These are phyloP conservation scores for Solanum microdontum DNA, from an alignment of 257 asterid genomes.

Conservation along the genomic window DNA sequence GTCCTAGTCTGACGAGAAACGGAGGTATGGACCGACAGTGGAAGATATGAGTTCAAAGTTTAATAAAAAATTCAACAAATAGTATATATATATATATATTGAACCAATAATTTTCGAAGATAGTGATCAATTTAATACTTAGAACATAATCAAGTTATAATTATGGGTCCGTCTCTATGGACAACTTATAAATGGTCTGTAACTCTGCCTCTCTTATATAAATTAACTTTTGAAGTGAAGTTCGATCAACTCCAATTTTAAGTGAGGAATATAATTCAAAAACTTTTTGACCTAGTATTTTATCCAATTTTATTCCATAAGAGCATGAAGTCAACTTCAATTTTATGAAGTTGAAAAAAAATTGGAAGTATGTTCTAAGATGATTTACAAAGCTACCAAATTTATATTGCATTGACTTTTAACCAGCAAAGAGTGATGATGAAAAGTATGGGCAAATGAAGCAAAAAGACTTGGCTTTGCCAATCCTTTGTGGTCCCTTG, in stretches of 20 bases:
- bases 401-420: background rate
- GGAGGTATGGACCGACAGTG: background rate
- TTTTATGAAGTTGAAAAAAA: background rate
- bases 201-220: background rate
- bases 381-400: background rate
- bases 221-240: background rate
- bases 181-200: background rate
- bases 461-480: background rate
- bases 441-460: background rate
- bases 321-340: background rate
- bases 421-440: background rate
- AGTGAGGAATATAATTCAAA: background rate
- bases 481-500: slow-evolving; percentile 24
- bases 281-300: background rate
- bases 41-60: background rate
- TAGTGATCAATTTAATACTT: background rate
- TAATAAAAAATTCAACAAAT: background rate
- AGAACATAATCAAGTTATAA: background rate
- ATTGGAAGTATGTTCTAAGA: background rate
- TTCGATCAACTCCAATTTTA: background rate
- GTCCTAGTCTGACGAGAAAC: background rate
- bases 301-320: background rate
- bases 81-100: background rate
- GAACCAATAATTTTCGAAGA: background rate
- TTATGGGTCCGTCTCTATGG: background rate